Percentiles rank a stretch among this genome's conserved stretches.
phyloP scores from a whole-genome alignment of 2,329 filamentous ascomycete genomes.

The Xenoacremonium recifei region DNA sequence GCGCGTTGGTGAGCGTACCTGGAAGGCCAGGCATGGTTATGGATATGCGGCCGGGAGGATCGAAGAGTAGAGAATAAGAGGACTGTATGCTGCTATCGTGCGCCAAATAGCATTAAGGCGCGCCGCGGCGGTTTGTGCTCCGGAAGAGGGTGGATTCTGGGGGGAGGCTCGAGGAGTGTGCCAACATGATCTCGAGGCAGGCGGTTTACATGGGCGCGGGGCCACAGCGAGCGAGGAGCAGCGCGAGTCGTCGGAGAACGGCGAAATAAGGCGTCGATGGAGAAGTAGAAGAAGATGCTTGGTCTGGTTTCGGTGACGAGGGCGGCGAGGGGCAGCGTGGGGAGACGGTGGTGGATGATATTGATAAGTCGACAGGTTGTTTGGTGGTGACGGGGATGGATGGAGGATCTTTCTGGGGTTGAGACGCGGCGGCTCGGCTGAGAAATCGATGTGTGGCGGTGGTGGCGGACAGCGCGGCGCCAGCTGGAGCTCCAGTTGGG shows the following conservation, averaged over 20 bases:
- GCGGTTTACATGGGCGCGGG: constrained; percentile 31
- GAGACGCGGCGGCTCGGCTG: constrained; percentile 17
- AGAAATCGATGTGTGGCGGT: constrained; percentile 18
- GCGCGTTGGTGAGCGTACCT: constrained; percentile 38
- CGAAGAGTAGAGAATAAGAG: not conserved
- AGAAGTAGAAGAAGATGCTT: not conserved
- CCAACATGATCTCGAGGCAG: constrained; percentile 40
- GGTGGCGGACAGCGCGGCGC: too few relatives aligned
- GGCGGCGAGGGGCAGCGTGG: too few relatives aligned
- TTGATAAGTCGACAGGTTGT: constrained; percentile 11
- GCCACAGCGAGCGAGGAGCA: constrained; percentile 10
- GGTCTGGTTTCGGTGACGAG: too few relatives aligned
- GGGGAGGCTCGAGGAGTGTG: constrained; percentile 33
- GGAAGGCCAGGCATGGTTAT: constrained; percentile 58
- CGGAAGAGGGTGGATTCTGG: constrained; percentile 34
- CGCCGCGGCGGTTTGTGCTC: constrained; percentile 31
- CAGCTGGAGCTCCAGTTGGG: too few relatives aligned
- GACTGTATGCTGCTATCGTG: constrained; percentile 7
- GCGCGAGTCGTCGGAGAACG: not conserved
- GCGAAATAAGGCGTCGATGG: not conserved
- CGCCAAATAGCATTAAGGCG: constrained; percentile 46
- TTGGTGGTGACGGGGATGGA: constrained; percentile 18
- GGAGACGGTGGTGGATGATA: too few relatives aligned
- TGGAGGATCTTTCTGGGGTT: constrained; percentile 10
- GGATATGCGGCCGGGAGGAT: not conserved